These are phyloP conservation scores for Vairimorpha necatrix DNA, from an alignment of 371 early-diverging fungal genomes.

Conservation along the genomic window DNA sequence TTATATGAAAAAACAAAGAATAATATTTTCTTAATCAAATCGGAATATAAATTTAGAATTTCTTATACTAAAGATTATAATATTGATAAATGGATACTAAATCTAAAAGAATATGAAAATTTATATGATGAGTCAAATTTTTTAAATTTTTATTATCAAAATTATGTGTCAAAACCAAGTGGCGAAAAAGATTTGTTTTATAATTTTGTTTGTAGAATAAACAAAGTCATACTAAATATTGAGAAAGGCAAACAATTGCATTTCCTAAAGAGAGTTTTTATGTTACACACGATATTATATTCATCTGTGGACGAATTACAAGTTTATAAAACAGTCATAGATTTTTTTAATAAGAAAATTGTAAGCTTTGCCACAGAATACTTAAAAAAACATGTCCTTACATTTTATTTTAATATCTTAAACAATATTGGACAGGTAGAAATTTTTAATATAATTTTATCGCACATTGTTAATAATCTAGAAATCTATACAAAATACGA, in stretches of 20 bases:
- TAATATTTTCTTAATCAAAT: background rate
- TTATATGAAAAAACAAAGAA: background rate
- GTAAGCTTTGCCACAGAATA: background rate
- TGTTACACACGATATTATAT: slow-evolving; percentile 7
- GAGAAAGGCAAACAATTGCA: background rate
- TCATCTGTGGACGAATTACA: background rate
- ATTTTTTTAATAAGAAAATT: slow-evolving; percentile 11
- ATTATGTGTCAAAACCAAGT: background rate
- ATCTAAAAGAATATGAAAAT: slow-evolving; percentile 5
- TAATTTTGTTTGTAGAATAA: slow-evolving; percentile 1
- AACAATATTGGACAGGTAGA: background rate
- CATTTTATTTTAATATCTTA: background rate
- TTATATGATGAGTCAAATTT: slow-evolving; percentile 12
- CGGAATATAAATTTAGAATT: background rate
- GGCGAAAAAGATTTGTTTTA: background rate
- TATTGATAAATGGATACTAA: slow-evolving; percentile 9
- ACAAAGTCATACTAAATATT: background rate
- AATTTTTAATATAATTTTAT: background rate
- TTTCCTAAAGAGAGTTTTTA: slow-evolving; percentile 22
- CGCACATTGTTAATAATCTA: background rate
- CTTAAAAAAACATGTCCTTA: background rate
- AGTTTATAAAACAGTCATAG: slow-evolving; percentile 9
- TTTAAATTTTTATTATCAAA: slow-evolving; percentile 12
- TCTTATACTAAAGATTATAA: background rate
- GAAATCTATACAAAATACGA: background rate